Percentiles rank a stretch among this genome's conserved stretches.
These are phyloP conservation scores for Acephala macrosclerotiorum DNA, from an alignment of 2,329 filamentous ascomycete genomes.

Conservation along the genomic window DNA sequence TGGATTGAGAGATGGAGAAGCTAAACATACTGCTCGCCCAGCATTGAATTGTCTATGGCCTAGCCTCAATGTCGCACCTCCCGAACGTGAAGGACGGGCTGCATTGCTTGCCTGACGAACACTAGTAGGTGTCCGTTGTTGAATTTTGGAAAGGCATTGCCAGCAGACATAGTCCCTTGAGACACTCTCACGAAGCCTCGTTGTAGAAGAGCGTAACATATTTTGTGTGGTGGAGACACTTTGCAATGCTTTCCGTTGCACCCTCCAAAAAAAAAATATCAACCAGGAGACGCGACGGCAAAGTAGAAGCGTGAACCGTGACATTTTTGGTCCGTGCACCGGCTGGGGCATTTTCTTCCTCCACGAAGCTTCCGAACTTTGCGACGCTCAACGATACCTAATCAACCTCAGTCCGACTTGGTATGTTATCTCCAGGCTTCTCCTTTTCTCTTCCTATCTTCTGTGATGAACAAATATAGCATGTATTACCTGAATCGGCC, in stretches of 20 bases:
- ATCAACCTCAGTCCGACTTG: not conserved
- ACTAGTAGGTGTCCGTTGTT: not conserved
- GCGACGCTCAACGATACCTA: not conserved
- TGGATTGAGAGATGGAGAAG: not conserved
- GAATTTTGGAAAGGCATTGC: conserved; percentile 35
- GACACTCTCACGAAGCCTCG: conserved; percentile 19
- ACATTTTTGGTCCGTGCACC: conserved; percentile 19
- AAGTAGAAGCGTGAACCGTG: not conserved
- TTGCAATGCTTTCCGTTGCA: not conserved
- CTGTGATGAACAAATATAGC: conserved; percentile 49
- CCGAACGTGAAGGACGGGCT: conserved; percentile 1
- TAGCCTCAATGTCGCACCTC: not conserved
- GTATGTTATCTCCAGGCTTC: conserved; percentile 28
- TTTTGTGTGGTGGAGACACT: conserved; percentile 4
- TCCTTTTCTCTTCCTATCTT: not conserved
- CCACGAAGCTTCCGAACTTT: not conserved
- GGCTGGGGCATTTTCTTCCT: not conserved
- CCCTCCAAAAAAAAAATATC: conserved; percentile 15
- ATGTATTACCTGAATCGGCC: conserved; percentile 51
- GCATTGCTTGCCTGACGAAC: conserved; percentile 1
- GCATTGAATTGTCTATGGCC: conserved; percentile 16
- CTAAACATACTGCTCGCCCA: conserved; percentile 17
- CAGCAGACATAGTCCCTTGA: conserved; percentile 36
- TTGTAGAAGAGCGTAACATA: conserved; percentile 36
- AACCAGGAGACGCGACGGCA: conserved; percentile 22